A percentile compares a stretch with the other conserved stretches of the same genome.
Conservation (phyloP, 176 grass and related monocot species). For the barley (Hordeum vulgare) region DNA sequence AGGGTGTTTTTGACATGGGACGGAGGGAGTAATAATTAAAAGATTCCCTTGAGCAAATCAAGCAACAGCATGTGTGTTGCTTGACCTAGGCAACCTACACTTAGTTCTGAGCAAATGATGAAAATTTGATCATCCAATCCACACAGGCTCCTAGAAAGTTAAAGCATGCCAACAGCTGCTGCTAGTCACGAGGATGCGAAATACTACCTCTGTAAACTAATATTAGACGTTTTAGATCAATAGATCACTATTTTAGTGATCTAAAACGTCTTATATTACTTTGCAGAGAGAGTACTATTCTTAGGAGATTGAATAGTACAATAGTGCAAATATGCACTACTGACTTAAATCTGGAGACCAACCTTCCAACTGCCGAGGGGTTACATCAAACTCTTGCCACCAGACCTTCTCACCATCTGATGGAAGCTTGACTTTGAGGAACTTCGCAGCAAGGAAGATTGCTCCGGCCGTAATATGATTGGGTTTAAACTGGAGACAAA, state of each 20-base stretch:
- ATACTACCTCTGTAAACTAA: neutral
- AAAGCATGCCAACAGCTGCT: neutral
- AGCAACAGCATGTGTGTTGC: neutral
- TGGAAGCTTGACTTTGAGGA: conserved; percentile 97
- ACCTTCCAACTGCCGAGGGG: conserved; percentile 91
- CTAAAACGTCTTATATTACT: too few species aligned
- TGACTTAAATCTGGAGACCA: conserved; percentile 41
- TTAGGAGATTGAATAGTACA: conserved; percentile 4
- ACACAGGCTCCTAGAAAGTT: conserved; percentile 2
- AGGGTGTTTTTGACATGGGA: too few species aligned
- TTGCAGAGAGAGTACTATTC: neutral
- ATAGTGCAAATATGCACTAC: conserved; percentile 11
- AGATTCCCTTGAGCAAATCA: neutral
- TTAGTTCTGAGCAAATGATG: neutral
- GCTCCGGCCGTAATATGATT: conserved; percentile 90
- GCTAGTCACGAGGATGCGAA: neutral
- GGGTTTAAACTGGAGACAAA: conserved; percentile 95
- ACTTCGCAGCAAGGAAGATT: conserved; percentile 93
- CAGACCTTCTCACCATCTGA: conserved; percentile 88
- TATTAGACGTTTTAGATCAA: too few species aligned
- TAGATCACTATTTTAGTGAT: too few species aligned
- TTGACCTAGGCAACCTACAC: neutral
- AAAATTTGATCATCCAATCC: neutral
- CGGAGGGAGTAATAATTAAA: neutral
- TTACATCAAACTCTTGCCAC: conserved; percentile 99